Evolutionary conservation across 352 stramenopile genomes (phyloP), one percentile per base, ranked within the genome.

Genomic region (Thalassiosira exigua): DNA sequence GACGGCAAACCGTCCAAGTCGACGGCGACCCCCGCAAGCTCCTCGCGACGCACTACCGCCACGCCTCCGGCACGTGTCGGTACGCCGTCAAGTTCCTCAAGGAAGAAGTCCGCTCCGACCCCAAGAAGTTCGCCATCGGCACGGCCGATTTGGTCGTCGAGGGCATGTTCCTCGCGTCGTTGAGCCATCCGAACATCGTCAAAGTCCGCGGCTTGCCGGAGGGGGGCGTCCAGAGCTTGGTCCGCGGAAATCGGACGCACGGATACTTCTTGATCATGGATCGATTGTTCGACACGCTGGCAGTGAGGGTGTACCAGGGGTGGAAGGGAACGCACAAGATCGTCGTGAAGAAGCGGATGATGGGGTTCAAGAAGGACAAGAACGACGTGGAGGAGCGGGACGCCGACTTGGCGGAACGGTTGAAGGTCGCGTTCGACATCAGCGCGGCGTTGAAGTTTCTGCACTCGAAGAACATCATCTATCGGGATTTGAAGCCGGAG

Each of bases 161-260:
- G 67, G 85, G 82, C 14, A 81, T 90, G 56, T 90, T 93, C 57
- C 68, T 93, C 12, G 86, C 82, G 1, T 80, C 75, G 48, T 57
- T 93, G 21, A 51, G 79, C 24, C 87, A 93, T 71, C 62, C 85
- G n/a, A 82, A 93, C 64, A 90, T 93, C 42, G 86, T 93, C 36
- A 67, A 79, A 32, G 58, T 91, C 11, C 59, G 81, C 36, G 87
- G 69, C 53, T 88, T 84, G 42, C 75, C 75, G 0, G 30, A 72
- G 61, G 75, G 75, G 48, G 75, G 75, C 19, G 75, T 84, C 3
- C 2, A 64, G 14, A 64, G 53, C 61, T 33, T 82, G 22, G 41
- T 62, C 42, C 24, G 50, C 22, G 4, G 51, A 39, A 21, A 50
- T n/a, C 11, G 61, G 5, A 4, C 9, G 36, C 70, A 74, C 52